These are phyloP conservation scores for Phaeosphaeriaceae sp. DNA, from an alignment of 2,329 filamentous ascomycete genomes.

Conservation along the genomic window DNA sequence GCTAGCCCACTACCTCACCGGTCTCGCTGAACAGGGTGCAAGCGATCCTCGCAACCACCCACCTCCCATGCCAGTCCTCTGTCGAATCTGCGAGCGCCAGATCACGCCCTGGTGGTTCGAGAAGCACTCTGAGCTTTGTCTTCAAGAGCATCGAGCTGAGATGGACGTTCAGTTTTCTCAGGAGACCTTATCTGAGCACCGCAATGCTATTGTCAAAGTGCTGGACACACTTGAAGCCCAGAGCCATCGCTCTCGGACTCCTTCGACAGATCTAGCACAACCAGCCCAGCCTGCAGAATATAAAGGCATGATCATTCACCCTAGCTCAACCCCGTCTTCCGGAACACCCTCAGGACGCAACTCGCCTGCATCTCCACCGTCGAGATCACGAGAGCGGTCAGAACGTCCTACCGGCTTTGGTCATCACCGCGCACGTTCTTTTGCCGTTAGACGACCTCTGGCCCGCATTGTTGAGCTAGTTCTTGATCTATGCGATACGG, in stretches of 20 bases:
- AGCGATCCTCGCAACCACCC: slow-evolving; percentile 77
- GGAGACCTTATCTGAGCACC: slow-evolving; percentile 88
- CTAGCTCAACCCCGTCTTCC: slow-evolving; percentile 68
- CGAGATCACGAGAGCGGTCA: slow-evolving; percentile 73
- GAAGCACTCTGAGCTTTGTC: slow-evolving; percentile 94
- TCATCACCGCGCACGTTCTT: slow-evolving; percentile 83
- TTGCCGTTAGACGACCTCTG: slow-evolving; percentile 87
- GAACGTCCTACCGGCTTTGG: slow-evolving; percentile 73
- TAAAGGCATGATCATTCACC: slow-evolving; percentile 85
- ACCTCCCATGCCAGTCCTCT: slow-evolving; percentile 83
- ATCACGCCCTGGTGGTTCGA: slow-evolving; percentile 99
- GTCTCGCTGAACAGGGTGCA: slow-evolving; percentile 80
- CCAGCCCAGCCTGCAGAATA: slow-evolving; percentile 73
- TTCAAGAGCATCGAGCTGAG: slow-evolving; percentile 94
- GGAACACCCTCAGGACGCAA: slow-evolving; percentile 74
- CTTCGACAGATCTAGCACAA: slow-evolving; percentile 56
- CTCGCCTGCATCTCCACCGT: slow-evolving; percentile 68
- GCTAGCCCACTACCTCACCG: slow-evolving; percentile 89
- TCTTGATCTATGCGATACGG: slow-evolving; percentile 93
- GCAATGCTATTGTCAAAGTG: slow-evolving; percentile 92
- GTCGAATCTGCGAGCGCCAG: slow-evolving; percentile 95
- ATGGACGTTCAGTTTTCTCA: slow-evolving; percentile 98
- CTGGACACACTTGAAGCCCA: slow-evolving; percentile 88
- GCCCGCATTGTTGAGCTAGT: slow-evolving; percentile 93
- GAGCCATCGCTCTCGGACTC: slow-evolving; percentile 64